phyloP scores from a whole-genome alignment of 1,284 basidiomycete species.

The Trametes versicolor region DNA sequence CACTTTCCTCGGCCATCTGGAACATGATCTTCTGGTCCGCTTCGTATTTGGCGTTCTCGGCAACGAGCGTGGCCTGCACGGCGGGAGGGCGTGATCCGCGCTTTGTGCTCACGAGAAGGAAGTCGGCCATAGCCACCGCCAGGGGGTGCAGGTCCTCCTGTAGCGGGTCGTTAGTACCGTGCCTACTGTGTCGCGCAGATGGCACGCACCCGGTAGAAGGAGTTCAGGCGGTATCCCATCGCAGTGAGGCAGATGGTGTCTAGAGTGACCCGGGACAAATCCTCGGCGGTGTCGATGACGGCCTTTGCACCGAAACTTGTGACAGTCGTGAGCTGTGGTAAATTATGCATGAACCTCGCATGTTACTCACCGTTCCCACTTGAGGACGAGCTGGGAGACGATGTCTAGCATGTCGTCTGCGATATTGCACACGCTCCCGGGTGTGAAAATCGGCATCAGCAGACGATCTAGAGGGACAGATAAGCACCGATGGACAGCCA shows the following conservation, averaged over 20 bases:
- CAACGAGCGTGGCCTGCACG: constrained; percentile 48
- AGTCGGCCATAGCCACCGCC: constrained; percentile 53
- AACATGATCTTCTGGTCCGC: constrained; percentile 51
- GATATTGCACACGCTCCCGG: constrained; percentile 55
- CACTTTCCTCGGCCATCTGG: constrained; percentile 51
- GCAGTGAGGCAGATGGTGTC: constrained; percentile 56
- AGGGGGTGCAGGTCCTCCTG: constrained; percentile 52
- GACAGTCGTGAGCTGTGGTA: neutral
- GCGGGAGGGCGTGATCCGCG: constrained; percentile 49
- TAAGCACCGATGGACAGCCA: neutral
- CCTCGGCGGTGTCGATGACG: constrained; percentile 53
- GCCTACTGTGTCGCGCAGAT: too few relatives aligned
- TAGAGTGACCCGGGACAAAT: constrained; percentile 58
- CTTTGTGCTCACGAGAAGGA: constrained; percentile 48
- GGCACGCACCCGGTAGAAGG: constrained; percentile 38
- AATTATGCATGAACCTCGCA: neutral
- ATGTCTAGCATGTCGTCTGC: constrained; percentile 61
- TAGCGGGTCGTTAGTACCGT: neutral
- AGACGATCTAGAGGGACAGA: constrained; percentile 51
- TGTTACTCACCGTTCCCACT: constrained; percentile 53
- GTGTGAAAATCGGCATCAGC: constrained; percentile 61
- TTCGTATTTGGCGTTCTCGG: constrained; percentile 50
- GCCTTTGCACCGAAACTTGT: constrained; percentile 52
- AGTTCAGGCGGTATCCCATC: constrained; percentile 54
- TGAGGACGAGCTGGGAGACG: constrained; percentile 53